Conservation (phyloP, 257 asterid genomes). For the Sherardia arvensis region DNA sequence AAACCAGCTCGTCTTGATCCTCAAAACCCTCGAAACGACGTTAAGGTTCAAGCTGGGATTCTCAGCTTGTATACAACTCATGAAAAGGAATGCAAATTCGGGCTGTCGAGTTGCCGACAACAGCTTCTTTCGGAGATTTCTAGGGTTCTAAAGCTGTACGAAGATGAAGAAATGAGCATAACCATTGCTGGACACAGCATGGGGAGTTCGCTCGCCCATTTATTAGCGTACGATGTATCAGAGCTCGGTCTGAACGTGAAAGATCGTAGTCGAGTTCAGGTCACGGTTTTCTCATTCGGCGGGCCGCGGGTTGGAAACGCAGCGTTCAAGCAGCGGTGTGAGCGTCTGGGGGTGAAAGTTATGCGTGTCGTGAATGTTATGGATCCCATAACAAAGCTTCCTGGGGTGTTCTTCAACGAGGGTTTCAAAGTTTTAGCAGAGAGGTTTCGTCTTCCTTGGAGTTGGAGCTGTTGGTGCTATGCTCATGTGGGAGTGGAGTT, state of each 20-base stretch:
- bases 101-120: slow-evolving; percentile 52
- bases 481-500: slow-evolving; percentile 61
- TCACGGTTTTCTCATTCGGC: slow-evolving; percentile 59
- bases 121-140: slow-evolving; percentile 58
- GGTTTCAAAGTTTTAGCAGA: slow-evolving; percentile 36
- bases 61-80: slow-evolving; percentile 43
- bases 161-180: slow-evolving; percentile 43
- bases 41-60: slow-evolving; percentile 56
- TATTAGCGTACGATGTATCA: slow-evolving; percentile 45
- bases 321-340: slow-evolving; percentile 55
- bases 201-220: slow-evolving; percentile 60
- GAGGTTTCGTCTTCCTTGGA: slow-evolving; percentile 33
- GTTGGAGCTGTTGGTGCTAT: slow-evolving; percentile 51
- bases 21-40: slow-evolving; percentile 31
- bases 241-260: slow-evolving; percentile 42
- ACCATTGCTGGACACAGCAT: slow-evolving; percentile 60
- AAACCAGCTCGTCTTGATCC: slow-evolving; percentile 52
- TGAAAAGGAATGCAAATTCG: slow-evolving; percentile 31
- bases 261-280: slow-evolving; percentile 21
- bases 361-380: slow-evolving; percentile 50
- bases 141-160: slow-evolving; percentile 26
- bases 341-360: slow-evolving; percentile 52
- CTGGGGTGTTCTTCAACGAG: slow-evolving; percentile 56
- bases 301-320: slow-evolving; percentile 70
- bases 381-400: slow-evolving; percentile 61